Percentiles rank a stretch among this genome's conserved stretches.
phyloP scores from a whole-genome alignment of 2,329 filamentous ascomycete genomes.

The Trichoderma sp. region DNA sequence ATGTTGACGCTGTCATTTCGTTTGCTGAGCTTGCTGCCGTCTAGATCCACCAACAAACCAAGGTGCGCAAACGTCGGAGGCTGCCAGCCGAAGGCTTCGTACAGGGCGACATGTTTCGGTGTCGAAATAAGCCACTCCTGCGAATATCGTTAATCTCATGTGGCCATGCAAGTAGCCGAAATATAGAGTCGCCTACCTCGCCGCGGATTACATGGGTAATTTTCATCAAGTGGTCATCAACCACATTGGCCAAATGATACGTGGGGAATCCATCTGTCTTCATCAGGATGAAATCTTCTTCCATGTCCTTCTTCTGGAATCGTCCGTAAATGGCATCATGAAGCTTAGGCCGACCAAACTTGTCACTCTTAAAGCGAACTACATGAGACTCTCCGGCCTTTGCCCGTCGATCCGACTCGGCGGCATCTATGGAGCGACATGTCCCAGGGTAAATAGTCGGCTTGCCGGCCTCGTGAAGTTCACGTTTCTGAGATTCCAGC shows the following conservation, averaged over 20 bases:
- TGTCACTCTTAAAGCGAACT: constrained; percentile 67
- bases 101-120: constrained; percentile 68
- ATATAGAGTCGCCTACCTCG: constrained; percentile 51
- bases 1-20: constrained; percentile 58
- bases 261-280: constrained; percentile 93
- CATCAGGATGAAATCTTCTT: constrained; percentile 84
- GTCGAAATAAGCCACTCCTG: constrained; percentile 96
- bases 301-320: constrained; percentile 52
- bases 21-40: constrained; percentile 83
- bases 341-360: constrained; percentile 57
- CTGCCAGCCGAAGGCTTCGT: constrained; percentile 72
- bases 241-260: constrained; percentile 95
- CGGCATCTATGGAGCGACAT: constrained; percentile 64
- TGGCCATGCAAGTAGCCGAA: not conserved
- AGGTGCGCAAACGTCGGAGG: constrained; percentile 77
- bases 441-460: constrained; percentile 56
- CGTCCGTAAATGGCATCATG: constrained; percentile 77
- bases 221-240: constrained; percentile 92
- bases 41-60: constrained; percentile 65
- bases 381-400: constrained; percentile 68
- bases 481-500: constrained; percentile 63
- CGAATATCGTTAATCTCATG: not conserved
- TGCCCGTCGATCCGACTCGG: constrained; percentile 70
- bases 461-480: constrained; percentile 53
- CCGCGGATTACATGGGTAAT: constrained; percentile 95